Evolutionary conservation across 2,329 filamentous ascomycete genomes (phyloP), one percentile per base, ranked within the genome.

Genomic region (Aspergillus amoenus): DNA sequence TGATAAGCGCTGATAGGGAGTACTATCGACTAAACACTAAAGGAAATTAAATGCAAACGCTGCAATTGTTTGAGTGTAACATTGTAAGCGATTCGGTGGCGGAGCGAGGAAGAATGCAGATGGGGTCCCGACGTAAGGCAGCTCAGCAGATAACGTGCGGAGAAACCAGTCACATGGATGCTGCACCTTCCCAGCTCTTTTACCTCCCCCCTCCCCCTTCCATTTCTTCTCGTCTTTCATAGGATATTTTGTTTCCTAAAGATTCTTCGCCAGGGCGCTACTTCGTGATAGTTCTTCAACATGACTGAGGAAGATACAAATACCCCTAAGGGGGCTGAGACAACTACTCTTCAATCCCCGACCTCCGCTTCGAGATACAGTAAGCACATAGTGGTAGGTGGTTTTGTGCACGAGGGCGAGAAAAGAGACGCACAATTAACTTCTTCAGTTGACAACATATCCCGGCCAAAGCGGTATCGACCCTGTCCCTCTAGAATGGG

Each of bases 391-490:
- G 68, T 72, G 44, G 71, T 73, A 68, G 49, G 69, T 13, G 34
- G n/a, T 15, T 18, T 17, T 21, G 15, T 12, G 17, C 40, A n/a
- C 13, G 3, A 21, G 5, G n/a, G 7, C 17, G 12, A 15, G 12
- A 32, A 24, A 13, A 18, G 15, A 27, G 9, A 6, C 40, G 17
- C 13, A 17, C 41, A 11, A 5, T 58, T 70, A 42, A 69, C 53
- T 30, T 46, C 7, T 15, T 17, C 56, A 73, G 70, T 72, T 90
- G 64, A 90, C 88, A 50, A 96, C 93, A 5, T 97, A 97, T 75
- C 93, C 93, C 27, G 92, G 91, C 66, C 93, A 97, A 77, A 91
- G 90, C 64, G 93, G 93, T 61, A 93, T 97, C 74, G 90, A 96
- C 63, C 93, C 93, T n/a, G 79, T 97, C 51, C 85, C 87, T 21